Conservation (phyloP, 495 filamentous ascomycete species). For the Xylaria castorea region DNA sequence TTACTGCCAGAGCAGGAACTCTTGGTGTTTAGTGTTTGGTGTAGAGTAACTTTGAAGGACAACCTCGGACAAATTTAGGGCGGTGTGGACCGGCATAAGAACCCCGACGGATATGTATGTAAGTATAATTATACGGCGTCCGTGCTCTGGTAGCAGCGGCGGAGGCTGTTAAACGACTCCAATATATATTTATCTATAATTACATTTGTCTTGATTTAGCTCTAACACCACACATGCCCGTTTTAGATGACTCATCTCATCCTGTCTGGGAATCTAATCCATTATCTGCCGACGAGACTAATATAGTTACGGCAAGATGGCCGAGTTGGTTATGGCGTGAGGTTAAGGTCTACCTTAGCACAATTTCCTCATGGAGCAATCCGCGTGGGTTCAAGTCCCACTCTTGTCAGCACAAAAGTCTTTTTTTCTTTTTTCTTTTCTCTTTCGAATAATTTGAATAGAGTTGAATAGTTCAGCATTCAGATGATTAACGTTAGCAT, state of each 20-base stretch:
- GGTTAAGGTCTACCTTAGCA: slow-evolving; percentile 50
- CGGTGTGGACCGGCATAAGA: slow-evolving; percentile 2
- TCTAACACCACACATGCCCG: background rate
- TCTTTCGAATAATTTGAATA: too few species aligned
- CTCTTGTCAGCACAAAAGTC: slow-evolving; percentile 44
- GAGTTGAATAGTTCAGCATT: too few species aligned
- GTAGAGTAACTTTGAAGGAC: background rate
- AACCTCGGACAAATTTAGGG: background rate
- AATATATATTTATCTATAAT: too few species aligned
- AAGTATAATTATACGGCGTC: background rate
- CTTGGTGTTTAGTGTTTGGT: background rate
- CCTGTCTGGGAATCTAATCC: background rate
- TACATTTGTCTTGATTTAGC: too few species aligned
- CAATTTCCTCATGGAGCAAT: slow-evolving; percentile 46
- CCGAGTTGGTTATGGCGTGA: slow-evolving; percentile 55
- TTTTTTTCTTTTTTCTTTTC: background rate
- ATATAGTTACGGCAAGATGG: slow-evolving; percentile 41
- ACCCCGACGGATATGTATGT: background rate
- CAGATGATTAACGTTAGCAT: too few species aligned
- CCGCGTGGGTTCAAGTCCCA: slow-evolving; percentile 54
- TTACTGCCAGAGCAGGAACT: background rate
- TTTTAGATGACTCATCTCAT: background rate
- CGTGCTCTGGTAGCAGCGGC: too few species aligned
- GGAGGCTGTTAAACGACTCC: too few species aligned
- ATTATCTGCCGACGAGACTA: background rate